These are phyloP conservation scores for Cordyceps sp. DNA, from an alignment of 2,329 filamentous ascomycete genomes.

Conservation along the genomic window DNA sequence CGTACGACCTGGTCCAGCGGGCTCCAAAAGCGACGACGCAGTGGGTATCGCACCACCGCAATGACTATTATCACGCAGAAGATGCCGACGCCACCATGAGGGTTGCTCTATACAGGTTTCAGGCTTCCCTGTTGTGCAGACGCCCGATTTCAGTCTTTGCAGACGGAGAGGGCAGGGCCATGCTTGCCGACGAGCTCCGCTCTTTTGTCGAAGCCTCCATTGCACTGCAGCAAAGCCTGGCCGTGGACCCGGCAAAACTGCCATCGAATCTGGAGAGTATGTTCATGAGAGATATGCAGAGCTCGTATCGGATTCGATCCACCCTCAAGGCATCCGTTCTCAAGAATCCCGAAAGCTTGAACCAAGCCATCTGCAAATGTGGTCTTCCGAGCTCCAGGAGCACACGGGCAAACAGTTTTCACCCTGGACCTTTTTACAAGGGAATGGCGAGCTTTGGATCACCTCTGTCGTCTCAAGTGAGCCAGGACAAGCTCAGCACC, in stretches of 20 bases:
- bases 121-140: conserved; percentile 38
- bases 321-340: conserved; percentile 2
- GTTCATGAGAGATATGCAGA: conserved; percentile 7
- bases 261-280: conserved; percentile 1
- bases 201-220: conserved; percentile 10
- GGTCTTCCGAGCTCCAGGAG: background rate
- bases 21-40: conserved; percentile 24
- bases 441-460: background rate
- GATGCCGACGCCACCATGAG: conserved; percentile 20
- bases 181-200: conserved; percentile 2
- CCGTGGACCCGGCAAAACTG: conserved; percentile 5
- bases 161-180: background rate
- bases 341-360: background rate
- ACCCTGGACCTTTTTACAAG: background rate
- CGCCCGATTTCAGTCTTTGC: conserved; percentile 14
- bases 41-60: conserved; percentile 33
- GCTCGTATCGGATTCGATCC: conserved; percentile 1
- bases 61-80: conserved; percentile 21
- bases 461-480: background rate
- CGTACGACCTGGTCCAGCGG: conserved; percentile 17
- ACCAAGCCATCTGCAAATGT: background rate
- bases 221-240: conserved; percentile 11
- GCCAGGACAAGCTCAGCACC: no score
- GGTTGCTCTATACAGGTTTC: conserved; percentile 24
- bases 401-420: background rate